Evolutionary conservation across 2,329 filamentous ascomycete genomes (phyloP).

Genomic region (Plectosphaerella sp.): DNA sequence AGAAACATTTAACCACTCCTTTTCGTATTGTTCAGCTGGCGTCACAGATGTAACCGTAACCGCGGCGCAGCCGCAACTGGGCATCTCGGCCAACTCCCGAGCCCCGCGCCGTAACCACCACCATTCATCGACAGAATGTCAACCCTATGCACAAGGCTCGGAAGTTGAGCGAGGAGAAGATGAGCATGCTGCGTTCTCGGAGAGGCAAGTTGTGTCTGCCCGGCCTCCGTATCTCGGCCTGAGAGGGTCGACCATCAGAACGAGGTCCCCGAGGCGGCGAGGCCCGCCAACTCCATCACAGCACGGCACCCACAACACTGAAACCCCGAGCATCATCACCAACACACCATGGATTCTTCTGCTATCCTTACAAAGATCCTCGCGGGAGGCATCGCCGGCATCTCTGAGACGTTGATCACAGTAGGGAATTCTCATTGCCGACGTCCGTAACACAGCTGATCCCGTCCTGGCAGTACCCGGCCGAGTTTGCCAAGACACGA

Average conservation of each 20-base stretch:
- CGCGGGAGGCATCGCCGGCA: conserved; percentile 6
- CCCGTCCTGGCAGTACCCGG: not conserved
- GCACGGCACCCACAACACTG: not conserved
- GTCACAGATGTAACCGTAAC: too few species aligned
- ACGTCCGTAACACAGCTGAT: not conserved
- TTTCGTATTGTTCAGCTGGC: too few species aligned
- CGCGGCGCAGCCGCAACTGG: not conserved
- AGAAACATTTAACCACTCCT: too few species aligned
- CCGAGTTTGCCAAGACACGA: conserved; percentile 4
- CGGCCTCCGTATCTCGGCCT: too few species aligned
- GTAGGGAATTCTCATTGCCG: not conserved
- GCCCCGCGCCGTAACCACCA: not conserved
- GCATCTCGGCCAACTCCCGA: not conserved
- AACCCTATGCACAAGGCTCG: not conserved
- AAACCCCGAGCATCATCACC: not conserved
- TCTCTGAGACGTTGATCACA: conserved; percentile 6
- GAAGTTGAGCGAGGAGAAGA: not conserved
- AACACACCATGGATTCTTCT: conserved; percentile 2
- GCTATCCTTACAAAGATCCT: conserved; percentile 5
- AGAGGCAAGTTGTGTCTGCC: too few species aligned
- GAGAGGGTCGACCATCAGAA: too few species aligned
- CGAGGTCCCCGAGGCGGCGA: too few species aligned
- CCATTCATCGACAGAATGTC: not conserved
- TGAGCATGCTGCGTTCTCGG: too few species aligned
- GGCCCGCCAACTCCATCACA: too few species aligned